Evolutionary conservation across 192 early-diverging fungal species (phyloP).

Genomic region (Coemansia sp.): DNA sequence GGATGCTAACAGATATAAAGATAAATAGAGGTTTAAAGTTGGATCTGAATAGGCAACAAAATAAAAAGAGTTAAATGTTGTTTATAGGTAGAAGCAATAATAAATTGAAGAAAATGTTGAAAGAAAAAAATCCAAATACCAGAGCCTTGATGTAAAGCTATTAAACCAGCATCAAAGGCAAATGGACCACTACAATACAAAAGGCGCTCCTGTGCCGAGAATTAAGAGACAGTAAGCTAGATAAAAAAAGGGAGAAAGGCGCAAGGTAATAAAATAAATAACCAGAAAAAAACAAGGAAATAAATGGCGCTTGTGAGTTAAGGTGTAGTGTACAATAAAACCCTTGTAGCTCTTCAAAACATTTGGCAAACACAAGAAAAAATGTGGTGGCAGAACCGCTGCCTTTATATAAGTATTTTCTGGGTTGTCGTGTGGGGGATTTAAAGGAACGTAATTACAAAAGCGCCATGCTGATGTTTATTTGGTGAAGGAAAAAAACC

Average conservation of each 20-base stretch:
- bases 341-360: not conserved
- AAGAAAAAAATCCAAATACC: not conserved
- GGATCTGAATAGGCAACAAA: too few relatives aligned
- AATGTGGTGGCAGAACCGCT: not conserved
- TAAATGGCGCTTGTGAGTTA: not conserved
- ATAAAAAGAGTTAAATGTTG: not conserved
- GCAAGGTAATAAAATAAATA: not conserved
- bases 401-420: not conserved
- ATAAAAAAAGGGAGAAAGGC: slow-evolving; percentile 1
- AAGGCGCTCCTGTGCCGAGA: not conserved
- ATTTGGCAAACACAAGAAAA: not conserved
- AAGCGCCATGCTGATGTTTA: not conserved
- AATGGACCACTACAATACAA: not conserved
- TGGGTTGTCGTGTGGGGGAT: not conserved
- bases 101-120: not conserved
- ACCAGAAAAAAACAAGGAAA: not conserved
- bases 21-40: not conserved
- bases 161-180: too few relatives aligned
- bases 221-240: not conserved
- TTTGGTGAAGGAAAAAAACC: not conserved
- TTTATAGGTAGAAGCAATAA: not conserved
- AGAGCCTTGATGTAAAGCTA: too few relatives aligned
- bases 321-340: not conserved
- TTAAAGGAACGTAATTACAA: not conserved
- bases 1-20: not conserved